Evolutionary conservation across 2,329 filamentous ascomycete species (phyloP), one percentile per base, ranked within the genome.

Genomic region (Colletotrichum cereale): DNA sequence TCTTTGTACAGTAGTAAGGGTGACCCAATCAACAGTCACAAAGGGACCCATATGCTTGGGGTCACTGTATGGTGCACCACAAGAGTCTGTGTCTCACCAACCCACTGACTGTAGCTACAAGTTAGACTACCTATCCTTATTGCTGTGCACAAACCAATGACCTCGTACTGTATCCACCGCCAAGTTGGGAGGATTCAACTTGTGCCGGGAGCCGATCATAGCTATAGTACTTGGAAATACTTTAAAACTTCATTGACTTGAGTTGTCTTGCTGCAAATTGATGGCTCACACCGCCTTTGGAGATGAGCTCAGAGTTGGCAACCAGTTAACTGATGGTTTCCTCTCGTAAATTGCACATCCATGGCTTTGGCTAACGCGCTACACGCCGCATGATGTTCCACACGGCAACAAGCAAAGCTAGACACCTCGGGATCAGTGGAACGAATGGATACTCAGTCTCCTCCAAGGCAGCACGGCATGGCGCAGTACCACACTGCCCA

Each of bases 141-240:
- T n/a, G n/a, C n/a, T n/a, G n/a, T n/a, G n/a, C n/a, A n/a, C n/a
- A n/a, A n/a, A n/a, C n/a, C n/a, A n/a, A n/a, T n/a, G n/a, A n/a
- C n/a, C n/a, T n/a, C n/a, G n/a, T n/a, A n/a, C n/a, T n/a, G n/a
- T 62, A 14, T 61, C 48, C 58, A 62, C 24, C 26, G 29, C 29
- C 42, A 57, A 57, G 52, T 21, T 34, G 11, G n/a, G 52, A 50
- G 58, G 56, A 14, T n/a, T 55, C 29, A 31, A 67, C 21, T 61
- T 26, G 57, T 71, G 67, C 67, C 63, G 57, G 63, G 40, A 44
- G 48, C 67, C 63, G 67, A 24, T 24, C 63, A 62, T 29, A 34
- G 40, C 61, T 48, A 29, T 14, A 42, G 55, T 31, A 62, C 57
- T 18, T 21, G 6, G 24, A 40, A 24, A 44, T 55, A 55, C 38